Evolutionary conservation across 1,139 yeast genomes (phyloP), one percentile per base, ranked within the genome.

Genomic region (Saccharomyces hybrid): DNA sequence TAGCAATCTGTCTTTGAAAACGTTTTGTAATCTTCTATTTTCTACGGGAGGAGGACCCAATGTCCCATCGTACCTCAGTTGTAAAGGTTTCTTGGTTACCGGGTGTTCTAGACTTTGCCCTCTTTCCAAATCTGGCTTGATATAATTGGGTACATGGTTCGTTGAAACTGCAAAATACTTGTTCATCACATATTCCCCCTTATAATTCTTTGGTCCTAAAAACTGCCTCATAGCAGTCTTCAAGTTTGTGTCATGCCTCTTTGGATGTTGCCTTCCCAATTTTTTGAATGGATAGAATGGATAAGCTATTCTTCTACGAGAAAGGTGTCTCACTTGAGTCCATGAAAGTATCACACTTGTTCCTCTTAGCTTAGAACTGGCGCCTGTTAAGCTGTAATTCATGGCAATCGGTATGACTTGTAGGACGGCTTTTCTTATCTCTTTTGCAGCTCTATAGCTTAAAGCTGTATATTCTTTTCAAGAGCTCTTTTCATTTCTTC

Each of bases 131-230:
- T 80, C 81, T 28, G 86, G 88, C 47, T 82, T 82, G 41, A 89
- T 77, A 71, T 86, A 91, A 63, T 84, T 88, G 28, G 96, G 88
- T 47, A 75, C 74, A 66, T 88, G 89, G 66, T 86, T 75, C 60
- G 80, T 84, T n/a, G 91, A 85, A 13, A 95, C 85, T 60, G 79
- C 77, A 64, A 80, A 84, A 71, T 88, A 87, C 68, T 84, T 88
- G 76, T 90, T 91, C 65, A 82, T 73, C 60, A 77, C 76, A 72
- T 88, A 88, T 63, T 89, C 91, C 31, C 97, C 97, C 67, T 87
- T 83, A 69, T 82, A 79, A 70, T 89, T 89, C 69, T 77, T 81
- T 38, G 95, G 95, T 2, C 98, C 98, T 56, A 89, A 75, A 73
- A 88, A 88, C 56, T 69, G 72, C 52, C 71, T 62, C 70, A 69